These are phyloP conservation scores for Scutellaria minor DNA, from an alignment of 257 asterid genomes.

Conservation along the genomic window DNA sequence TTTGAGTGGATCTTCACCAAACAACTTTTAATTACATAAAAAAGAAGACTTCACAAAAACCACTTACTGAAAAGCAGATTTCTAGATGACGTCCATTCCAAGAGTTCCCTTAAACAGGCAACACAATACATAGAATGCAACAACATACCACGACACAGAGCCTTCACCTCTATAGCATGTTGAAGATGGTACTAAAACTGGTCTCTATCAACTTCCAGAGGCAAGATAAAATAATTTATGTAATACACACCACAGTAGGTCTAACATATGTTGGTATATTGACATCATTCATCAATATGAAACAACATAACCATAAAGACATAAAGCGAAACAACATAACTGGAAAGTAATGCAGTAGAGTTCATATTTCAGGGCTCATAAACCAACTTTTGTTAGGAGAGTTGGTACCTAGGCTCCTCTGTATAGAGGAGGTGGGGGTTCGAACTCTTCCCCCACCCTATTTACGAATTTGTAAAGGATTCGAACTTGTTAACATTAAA, in stretches of 20 bases:
- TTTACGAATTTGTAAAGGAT: no score
- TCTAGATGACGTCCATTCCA: neutral
- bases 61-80: neutral
- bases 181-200: neutral
- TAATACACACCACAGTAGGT: neutral
- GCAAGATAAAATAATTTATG: conserved; percentile 1
- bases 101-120: conserved; percentile 16
- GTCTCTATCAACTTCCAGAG: conserved; percentile 17
- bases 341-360: neutral
- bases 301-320: neutral
- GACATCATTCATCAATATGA: conserved; percentile 6
- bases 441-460: no score
- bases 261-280: neutral
- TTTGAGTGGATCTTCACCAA: neutral
- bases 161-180: conserved; percentile 15
- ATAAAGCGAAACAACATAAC: no score
- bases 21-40: neutral
- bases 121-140: conserved; percentile 24
- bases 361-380: neutral
- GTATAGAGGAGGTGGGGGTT: no score
- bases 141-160: neutral
- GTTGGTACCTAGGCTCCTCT: no score
- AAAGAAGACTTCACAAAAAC: neutral
- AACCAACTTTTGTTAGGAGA: no score
- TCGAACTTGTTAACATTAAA: neutral